Conservation (phyloP, 192 early-diverging fungal genomes). For the Backusella mclennaniae region DNA sequence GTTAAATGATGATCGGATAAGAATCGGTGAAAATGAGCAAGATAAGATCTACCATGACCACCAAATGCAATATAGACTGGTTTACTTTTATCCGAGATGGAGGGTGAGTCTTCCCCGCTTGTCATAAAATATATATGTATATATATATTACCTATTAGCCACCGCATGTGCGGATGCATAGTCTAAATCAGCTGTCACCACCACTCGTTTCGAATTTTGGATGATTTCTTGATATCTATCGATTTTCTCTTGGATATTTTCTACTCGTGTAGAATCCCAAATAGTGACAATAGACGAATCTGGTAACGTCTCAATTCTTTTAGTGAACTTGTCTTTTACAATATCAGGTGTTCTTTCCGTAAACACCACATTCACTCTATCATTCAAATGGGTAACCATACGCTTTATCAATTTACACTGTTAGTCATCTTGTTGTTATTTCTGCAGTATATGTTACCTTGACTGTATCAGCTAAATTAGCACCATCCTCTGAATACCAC, state of each 20-base stretch:
- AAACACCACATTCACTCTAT: conserved; percentile 25
- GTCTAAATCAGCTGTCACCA: conserved; percentile 34
- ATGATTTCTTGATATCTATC: conserved; percentile 23
- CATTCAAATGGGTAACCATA: conserved; percentile 19
- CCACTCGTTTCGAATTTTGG: neutral
- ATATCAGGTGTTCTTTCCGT: conserved; percentile 32
- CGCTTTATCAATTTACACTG: conserved; percentile 17
- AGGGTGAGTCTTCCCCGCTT: neutral
- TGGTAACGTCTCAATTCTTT: neutral
- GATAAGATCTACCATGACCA: conserved; percentile 21
- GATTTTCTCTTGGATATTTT: conserved; percentile 4
- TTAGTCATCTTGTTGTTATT: neutral
- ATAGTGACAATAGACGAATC: conserved; percentile 2
- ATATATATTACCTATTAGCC: conserved; percentile 18
- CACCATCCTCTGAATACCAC: conserved; percentile 38
- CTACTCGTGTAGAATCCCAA: conserved; percentile 24
- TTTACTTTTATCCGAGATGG: conserved; percentile 18
- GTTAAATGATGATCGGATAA: conserved; percentile 21
- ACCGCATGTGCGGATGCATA: conserved; percentile 26
- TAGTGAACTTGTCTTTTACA: conserved; percentile 17
- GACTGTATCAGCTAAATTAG: conserved; percentile 22
- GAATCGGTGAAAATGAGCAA: conserved; percentile 30
- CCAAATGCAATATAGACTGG: conserved; percentile 34
- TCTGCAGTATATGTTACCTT: conserved; percentile 16
- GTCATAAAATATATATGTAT: neutral